Evolutionary conservation across 352 stramenopile species (phyloP).

Genomic region (Phytophthora citrophthora): DNA sequence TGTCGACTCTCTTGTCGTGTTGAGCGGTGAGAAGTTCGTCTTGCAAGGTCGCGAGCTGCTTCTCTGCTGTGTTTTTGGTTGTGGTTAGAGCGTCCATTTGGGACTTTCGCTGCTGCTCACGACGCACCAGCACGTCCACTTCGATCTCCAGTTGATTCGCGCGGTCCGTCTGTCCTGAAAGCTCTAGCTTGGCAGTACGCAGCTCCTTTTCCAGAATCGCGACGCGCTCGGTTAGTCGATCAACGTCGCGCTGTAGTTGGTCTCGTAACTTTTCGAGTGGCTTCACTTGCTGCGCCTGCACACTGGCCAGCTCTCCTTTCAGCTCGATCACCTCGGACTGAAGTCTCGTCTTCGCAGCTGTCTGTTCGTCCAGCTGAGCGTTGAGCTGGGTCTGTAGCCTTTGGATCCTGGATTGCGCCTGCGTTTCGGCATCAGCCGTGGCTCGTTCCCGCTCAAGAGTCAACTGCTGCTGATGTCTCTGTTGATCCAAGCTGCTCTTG

Average conservation of each 20-base stretch:
- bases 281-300: constrained; percentile 38
- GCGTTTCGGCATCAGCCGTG: constrained; percentile 17
- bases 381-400: constrained; percentile 38
- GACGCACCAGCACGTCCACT: constrained; percentile 51
- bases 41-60: constrained; percentile 40
- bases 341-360: constrained; percentile 23
- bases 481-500: constrained; percentile 36
- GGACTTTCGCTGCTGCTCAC: constrained; percentile 52
- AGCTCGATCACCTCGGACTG: constrained; percentile 41
- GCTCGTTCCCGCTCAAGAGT: constrained; percentile 30
- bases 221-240: constrained; percentile 33
- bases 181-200: constrained; percentile 34
- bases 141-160: constrained; percentile 49
- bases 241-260: constrained; percentile 43
- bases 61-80: constrained; percentile 44
- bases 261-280: constrained; percentile 47
- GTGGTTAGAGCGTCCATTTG: constrained; percentile 37
- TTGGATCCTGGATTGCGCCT: constrained; percentile 28
- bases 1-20: constrained; percentile 44
- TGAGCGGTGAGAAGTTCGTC: constrained; percentile 37
- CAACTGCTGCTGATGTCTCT: constrained; percentile 28
- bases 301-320: constrained; percentile 22
- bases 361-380: constrained; percentile 38
- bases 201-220: constrained; percentile 41
- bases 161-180: constrained; percentile 25